Evolutionary conservation across 2,329 filamentous ascomycete species (phyloP), one percentile per base, ranked within the genome.

Genomic region (Fusarium abutilonis): DNA sequence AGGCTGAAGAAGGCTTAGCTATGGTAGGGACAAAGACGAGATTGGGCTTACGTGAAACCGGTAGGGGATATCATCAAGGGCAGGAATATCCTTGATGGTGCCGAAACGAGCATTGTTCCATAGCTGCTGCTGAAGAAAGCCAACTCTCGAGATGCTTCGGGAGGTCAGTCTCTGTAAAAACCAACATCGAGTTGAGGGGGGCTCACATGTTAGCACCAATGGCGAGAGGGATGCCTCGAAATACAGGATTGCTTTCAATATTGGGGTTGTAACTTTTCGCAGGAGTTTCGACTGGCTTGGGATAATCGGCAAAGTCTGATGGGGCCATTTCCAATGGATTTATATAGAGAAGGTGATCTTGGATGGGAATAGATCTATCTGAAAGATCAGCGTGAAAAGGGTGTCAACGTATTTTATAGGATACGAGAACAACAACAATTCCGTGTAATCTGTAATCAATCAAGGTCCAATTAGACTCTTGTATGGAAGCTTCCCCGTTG

Each of bases 51-150:
- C 85, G 66, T 84, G 77, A 52, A 82, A 79, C 35, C 80, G 77
- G 53, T 77, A 79, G 9, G 74, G 71, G 1, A 78, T 62, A 50
- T 82, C 79, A 8, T 78, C 75, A 13, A 88, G 75, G 10, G 73
- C 77, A 2, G 80, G 75, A 11, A 85, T 74, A 42, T 80, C 73
- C 56, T 79, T 81, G 59, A 83, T 70, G 15, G 69, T 72, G 28
- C 77, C 79, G 53, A 88, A 84, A 26, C 82, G 75, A 43, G 90
- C 88, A 77, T 92, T 92, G 44, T 77, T 78, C 88, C 89, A 96
- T 60, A 93, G 81, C 41, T 84, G 76, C 52, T 81, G 83, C 57
- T 90, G 88, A 9, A 94, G 61, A 39, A 84, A 80, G 10, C 79
- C 77, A n/a, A 88, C 77, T 23, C 83, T 84, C 2, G 85, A 79